Conservation (phyloP, 1,139 yeast genomes). For the Lodderomyces orthopsilosis region DNA sequence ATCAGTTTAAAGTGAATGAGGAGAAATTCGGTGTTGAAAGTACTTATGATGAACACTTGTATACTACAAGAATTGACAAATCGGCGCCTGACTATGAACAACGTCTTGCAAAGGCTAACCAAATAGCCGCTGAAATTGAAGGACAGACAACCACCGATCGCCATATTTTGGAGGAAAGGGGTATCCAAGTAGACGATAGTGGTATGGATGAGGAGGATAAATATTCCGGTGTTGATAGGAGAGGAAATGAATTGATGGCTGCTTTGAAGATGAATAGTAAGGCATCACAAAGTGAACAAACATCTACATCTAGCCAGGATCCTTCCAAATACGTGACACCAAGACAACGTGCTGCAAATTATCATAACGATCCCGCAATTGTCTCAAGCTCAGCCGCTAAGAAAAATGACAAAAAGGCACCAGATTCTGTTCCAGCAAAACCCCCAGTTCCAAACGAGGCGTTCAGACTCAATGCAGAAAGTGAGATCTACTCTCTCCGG, state of each 20-base stretch:
- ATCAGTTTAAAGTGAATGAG: slow-evolving; percentile 89
- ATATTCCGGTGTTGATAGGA: slow-evolving; percentile 80
- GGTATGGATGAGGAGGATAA: slow-evolving; percentile 95
- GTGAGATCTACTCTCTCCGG: slow-evolving; percentile 74
- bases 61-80: slow-evolving; percentile 81
- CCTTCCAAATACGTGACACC: slow-evolving; percentile 59
- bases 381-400: slow-evolving; percentile 49
- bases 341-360: slow-evolving; percentile 60
- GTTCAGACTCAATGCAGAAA: slow-evolving; percentile 53
- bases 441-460: slow-evolving; percentile 36
- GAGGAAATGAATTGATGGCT: slow-evolving; percentile 66
- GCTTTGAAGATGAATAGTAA: slow-evolving; percentile 36
- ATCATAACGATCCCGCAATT: slow-evolving; percentile 76
- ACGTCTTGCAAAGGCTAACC: slow-evolving; percentile 68
- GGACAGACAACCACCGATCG: slow-evolving; percentile 63
- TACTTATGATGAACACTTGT: slow-evolving; percentile 82
- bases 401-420: slow-evolving; percentile 15
- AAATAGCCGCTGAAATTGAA: slow-evolving; percentile 81
- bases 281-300: background rate
- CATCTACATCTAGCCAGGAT: background rate
- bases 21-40: slow-evolving; percentile 86
- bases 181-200: slow-evolving; percentile 69
- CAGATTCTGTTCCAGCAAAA: slow-evolving; percentile 35
- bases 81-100: slow-evolving; percentile 70
- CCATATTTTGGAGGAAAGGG: slow-evolving; percentile 92